Evolutionary conservation across 73 alveolate genomes (phyloP).

Genomic region (Paraurostyla sp.): DNA sequence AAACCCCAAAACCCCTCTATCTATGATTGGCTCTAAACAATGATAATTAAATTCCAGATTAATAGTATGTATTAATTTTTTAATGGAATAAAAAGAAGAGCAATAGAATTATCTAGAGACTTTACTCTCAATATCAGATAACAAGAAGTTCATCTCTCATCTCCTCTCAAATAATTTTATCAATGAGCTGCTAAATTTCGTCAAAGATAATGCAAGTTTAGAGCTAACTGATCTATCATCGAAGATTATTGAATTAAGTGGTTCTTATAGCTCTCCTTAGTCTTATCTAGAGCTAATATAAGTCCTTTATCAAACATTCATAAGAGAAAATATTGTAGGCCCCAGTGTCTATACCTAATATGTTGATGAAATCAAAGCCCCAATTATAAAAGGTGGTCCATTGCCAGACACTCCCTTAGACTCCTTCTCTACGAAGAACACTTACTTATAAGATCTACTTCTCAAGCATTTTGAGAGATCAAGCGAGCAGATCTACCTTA

Average conservation of each 20-base stretch:
- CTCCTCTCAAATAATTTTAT: too few relatives aligned
- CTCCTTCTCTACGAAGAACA: conserved; percentile 26
- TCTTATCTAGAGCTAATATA: background rate
- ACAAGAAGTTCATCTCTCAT: too few relatives aligned
- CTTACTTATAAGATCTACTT: background rate
- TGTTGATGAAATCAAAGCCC: conserved; percentile 58
- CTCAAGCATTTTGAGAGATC: conserved; percentile 56
- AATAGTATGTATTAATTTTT: too few relatives aligned
- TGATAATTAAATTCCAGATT: too few relatives aligned
- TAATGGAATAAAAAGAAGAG: too few relatives aligned
- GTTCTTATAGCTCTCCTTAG: background rate
- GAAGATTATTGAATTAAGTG: conserved; percentile 2
- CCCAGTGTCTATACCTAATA: conserved; percentile 44
- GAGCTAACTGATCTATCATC: background rate
- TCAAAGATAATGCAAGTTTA: background rate
- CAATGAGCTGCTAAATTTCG: too few relatives aligned
- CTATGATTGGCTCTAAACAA: too few relatives aligned
- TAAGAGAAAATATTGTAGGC: conserved; percentile 43
- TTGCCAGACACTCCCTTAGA: conserved; percentile 50
- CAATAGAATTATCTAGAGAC: too few relatives aligned
- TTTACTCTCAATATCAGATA: too few relatives aligned
- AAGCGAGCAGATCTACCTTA: conserved; percentile 66
- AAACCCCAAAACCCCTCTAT: too few relatives aligned
- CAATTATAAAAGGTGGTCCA: conserved; percentile 30
- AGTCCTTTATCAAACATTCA: background rate